Base-by-base conservation (phyloP, 768 basidiomycete species). In the Botryobasidium botryosum region DNA sequence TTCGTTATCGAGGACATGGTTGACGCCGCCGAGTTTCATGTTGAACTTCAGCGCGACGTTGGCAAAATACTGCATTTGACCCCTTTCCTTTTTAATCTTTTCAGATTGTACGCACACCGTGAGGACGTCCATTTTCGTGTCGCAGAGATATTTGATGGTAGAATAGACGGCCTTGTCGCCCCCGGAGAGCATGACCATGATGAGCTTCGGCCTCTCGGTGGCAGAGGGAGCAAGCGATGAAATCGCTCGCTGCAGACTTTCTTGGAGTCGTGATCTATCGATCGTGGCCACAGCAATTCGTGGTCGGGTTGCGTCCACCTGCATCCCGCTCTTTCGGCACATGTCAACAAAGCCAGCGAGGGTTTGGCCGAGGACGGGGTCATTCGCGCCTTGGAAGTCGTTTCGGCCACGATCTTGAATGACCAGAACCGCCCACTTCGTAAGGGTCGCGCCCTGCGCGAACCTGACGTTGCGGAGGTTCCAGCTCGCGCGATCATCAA, bases 1-100 rank as follows among this genome's bases (percentile, higher is more conserved):
- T 1, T 47, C 53, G 0, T 63, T 56, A 27, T 77, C 76, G 7
- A 85, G 61, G 40, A 68, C 49, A 58, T 88, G 85, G 51, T 88
- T 88, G 18, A 78, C 62, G 0, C 85, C 85, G 4, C 82, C 81
- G 1, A 86, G 72, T 59, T 88, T 88, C 27, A 75, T 74, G 52
- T 88, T 88, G 6, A 83, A 69, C 53, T 88, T 87, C 45, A 87
- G 60, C 0, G 79, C 79, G 28, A 85, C 48, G 31, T 47, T 87
- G 7, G 83, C 79, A 44, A 84, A 70, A 56, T 87, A 88, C 51
- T 85, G 81, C 36, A 80, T 76, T 52, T 81, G 79, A 50, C 75
- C 76, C 50, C n/a, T n/a, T 44, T 76, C 69, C 57, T 75, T 83
- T 50, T 75, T 66, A 53, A 87, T 71, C 60, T 83, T 86, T 23